Evolutionary conservation across 1,284 basidiomycete genomes (phyloP), one percentile per base, ranked within the genome.

Genomic region (Cutaneotrichosporon dermatis): DNA sequence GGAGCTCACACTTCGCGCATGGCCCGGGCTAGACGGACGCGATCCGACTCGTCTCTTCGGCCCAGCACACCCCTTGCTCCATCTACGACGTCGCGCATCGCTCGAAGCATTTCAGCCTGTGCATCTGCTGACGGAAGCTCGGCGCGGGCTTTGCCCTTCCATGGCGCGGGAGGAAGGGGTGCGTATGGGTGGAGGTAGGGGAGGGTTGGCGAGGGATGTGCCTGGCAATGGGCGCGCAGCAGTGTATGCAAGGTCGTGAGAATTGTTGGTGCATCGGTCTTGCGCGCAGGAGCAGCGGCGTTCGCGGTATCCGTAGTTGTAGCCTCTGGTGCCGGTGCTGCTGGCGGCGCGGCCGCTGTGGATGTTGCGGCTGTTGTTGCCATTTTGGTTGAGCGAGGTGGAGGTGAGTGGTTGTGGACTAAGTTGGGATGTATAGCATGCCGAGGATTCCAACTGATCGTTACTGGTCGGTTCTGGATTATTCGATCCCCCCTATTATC

Each of bases 31-130:
- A 66, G 52, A 34, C 51, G 43, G 15, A 64, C 51, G 4, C 57
- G 58, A 46, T 61, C 62, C 15, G 54, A 50, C 43, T 64, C 61
- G 1, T 50, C 59, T 10, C 62, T 49, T 37, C 37, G 16, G 5
- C 44, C 56, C 9, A 58, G 40, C 16, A 61, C 15, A 58, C 69
- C 56, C 25, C 70, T 51, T 35, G 58, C 56, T 0, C 48, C 51
- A 35, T 65, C 64, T 11, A 65, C 51, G 62, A 72, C 67, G 25
- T 76, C 73, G 33, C 66, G 67, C 49, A 76, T 59, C 4, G 63
- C 64, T 44, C 66, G 56, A 4, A 66, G 53, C 11, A 68, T 43
- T 16, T 66, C 69, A 2, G 55, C 61, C 54, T 66, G 61, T n/a
- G 61, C 65, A 2, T 58, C 57, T 2, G 62, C 55, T 13, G 48